These are phyloP conservation scores for Diddensiella santjacobensis DNA, from an alignment of 805 yeast genomes.

Conservation along the genomic window DNA sequence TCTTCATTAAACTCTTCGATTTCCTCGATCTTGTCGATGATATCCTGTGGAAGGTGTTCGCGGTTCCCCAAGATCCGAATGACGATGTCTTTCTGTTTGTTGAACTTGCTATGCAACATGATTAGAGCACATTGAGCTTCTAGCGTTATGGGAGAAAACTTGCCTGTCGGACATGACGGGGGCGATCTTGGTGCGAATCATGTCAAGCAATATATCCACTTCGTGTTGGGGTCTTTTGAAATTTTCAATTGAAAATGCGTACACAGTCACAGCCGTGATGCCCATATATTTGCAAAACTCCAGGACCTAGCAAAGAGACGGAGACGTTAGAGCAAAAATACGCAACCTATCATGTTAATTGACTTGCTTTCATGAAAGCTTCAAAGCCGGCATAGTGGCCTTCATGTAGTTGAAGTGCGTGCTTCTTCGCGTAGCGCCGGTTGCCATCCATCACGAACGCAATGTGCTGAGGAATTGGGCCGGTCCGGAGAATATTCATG, in stretches of 20 bases:
- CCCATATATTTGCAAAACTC: conserved; percentile 78
- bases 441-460: conserved; percentile 98
- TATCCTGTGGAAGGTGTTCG: conserved; percentile 63
- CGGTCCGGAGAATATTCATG: conserved; percentile 49
- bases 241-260: conserved; percentile 94
- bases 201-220: conserved; percentile 63
- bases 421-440: conserved; percentile 74
- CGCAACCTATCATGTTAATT: too few species aligned
- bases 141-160: not conserved
- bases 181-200: conserved; percentile 31
- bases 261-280: conserved; percentile 79
- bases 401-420: conserved; percentile 58
- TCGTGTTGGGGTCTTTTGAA: conserved; percentile 80
- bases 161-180: conserved; percentile 22
- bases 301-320: conserved; percentile 42
- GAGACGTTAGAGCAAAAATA: too few species aligned
- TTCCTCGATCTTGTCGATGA: conserved; percentile 54
- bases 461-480: conserved; percentile 82
- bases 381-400: conserved; percentile 92
- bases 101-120: not conserved
- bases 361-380: conserved; percentile 54
- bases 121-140: not conserved
- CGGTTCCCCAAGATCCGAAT: conserved; percentile 63
- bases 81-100: conserved; percentile 9
- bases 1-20: conserved; percentile 60